A percentile compares a stretch with the other conserved stretches of the same genome.
Evolutionary conservation across 805 yeast genomes (phyloP).

Genomic region (Torulaspora franciscae): DNA sequence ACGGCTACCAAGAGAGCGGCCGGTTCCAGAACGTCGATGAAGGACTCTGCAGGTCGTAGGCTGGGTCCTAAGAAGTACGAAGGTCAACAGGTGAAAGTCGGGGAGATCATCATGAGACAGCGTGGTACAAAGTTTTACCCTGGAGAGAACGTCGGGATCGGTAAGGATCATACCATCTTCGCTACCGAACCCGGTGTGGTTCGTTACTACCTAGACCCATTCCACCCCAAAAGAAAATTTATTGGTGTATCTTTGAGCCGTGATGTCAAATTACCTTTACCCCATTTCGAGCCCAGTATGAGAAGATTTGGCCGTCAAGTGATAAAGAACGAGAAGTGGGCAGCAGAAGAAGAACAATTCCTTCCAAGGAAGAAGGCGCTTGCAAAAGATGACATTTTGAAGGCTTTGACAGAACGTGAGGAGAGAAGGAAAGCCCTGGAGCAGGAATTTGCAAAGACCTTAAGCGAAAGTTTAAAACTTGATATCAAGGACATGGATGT

Average conservation of each 20-base stretch:
- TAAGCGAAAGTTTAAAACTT: conserved; percentile 19
- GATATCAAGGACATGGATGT: conserved; percentile 29
- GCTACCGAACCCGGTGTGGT: conserved; percentile 93
- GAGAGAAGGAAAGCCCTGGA: conserved; percentile 35
- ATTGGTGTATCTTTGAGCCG: conserved; percentile 77
- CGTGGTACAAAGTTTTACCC: conserved; percentile 94
- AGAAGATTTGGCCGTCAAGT: conserved; percentile 82
- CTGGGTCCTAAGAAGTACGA: conserved; percentile 87
- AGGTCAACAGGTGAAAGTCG: conserved; percentile 65
- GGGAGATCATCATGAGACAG: conserved; percentile 87
- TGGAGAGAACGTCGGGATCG: conserved; percentile 86
- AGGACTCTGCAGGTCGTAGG: conserved; percentile 92
- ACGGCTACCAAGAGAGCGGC: conserved; percentile 91
- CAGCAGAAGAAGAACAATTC: conserved; percentile 53
- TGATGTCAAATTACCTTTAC: conserved; percentile 68
- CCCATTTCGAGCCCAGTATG: conserved; percentile 83
- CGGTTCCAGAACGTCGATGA: conserved; percentile 90
- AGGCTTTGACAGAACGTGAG: conserved; percentile 40
- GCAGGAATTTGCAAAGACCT: conserved; percentile 31
- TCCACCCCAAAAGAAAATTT: conserved; percentile 87
- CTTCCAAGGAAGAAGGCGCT: conserved; percentile 65
- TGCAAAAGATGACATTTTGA: conserved; percentile 48
- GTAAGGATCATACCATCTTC: conserved; percentile 87
- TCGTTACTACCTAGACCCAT: conserved; percentile 87
- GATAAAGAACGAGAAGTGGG: conserved; percentile 39